Percentiles rank a stretch among this genome's conserved stretches.
These are phyloP conservation scores for Periconia sp. DNA, from an alignment of 2,329 filamentous ascomycete species.

Conservation along the genomic window DNA sequence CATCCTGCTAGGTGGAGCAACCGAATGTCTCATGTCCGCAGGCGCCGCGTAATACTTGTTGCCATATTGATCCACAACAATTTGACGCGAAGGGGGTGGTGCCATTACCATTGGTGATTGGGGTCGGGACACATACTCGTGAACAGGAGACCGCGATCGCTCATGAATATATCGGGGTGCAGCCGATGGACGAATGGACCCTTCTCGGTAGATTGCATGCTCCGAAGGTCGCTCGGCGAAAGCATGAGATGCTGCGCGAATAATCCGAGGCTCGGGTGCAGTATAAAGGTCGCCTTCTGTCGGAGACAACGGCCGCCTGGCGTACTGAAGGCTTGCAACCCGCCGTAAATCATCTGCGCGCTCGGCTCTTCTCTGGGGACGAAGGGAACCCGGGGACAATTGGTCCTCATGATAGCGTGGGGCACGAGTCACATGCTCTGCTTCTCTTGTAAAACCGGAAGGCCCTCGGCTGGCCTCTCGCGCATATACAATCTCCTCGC, in stretches of 20 bases:
- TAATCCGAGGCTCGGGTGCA: constrained; percentile 37
- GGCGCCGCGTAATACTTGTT: constrained; percentile 71
- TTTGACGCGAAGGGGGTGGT: constrained; percentile 59
- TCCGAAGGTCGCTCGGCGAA: constrained; percentile 43
- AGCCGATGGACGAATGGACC: constrained; percentile 39
- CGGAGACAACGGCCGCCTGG: constrained; percentile 48
- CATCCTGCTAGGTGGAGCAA: constrained; percentile 52
- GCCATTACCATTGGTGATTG: constrained; percentile 47
- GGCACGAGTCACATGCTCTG: constrained; percentile 32
- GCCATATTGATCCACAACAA: constrained; percentile 81
- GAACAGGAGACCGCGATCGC: constrained; percentile 44
- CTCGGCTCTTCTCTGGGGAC: constrained; percentile 41
- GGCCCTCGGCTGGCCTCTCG: constrained; percentile 42
- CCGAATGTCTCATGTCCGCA: constrained; percentile 54
- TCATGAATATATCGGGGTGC: constrained; percentile 44
- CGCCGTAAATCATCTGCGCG: constrained; percentile 51
- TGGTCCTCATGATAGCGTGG: constrained; percentile 49
- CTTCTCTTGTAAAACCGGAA: constrained; percentile 50
- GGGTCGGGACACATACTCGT: constrained; percentile 41
- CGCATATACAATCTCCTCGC: constrained; percentile 44
- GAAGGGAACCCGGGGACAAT: constrained; percentile 41
- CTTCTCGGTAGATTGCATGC: constrained; percentile 40
- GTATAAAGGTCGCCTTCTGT: constrained; percentile 39
- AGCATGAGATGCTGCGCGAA: constrained; percentile 47
- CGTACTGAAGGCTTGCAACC: constrained; percentile 51